phyloP scores from a whole-genome alignment of 78 protist genomes.

The Polysphondylium violaceum region DNA sequence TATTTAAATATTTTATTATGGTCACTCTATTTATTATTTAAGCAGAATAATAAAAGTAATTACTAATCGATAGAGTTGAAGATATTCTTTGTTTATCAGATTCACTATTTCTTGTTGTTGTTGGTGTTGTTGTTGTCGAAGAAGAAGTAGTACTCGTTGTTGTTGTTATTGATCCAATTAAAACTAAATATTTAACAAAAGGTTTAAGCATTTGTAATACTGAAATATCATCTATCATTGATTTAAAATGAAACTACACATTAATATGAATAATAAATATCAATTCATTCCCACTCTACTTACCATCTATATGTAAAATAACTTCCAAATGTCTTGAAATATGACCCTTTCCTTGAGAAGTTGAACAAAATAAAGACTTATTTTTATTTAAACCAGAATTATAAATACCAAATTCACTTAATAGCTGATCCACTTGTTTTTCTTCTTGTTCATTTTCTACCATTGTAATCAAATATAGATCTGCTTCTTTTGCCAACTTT shows the following conservation, averaged over 20 bases:
- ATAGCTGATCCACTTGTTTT: background rate
- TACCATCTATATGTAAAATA: constrained; percentile 38
- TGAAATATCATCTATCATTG: constrained; percentile 11
- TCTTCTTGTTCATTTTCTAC: constrained; percentile 37
- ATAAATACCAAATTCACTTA: constrained; percentile 38
- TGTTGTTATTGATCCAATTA: constrained; percentile 17
- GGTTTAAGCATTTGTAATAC: constrained; percentile 66
- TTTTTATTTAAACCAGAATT: constrained; percentile 71
- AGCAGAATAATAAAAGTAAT: constrained; percentile 53
- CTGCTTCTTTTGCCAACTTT: constrained; percentile 26
- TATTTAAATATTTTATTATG: background rate
- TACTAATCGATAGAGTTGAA: background rate
- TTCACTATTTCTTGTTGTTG: background rate
- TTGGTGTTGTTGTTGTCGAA: constrained; percentile 10
- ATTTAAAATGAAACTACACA: no score
- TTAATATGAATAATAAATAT: no score
- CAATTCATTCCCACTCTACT: no score
- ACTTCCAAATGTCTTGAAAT: constrained; percentile 57
- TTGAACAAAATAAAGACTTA: constrained; percentile 55
- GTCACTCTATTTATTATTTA: constrained; percentile 6
- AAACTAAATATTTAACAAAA: constrained; percentile 31
- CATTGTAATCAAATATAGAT: constrained; percentile 49
- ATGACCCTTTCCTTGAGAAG: constrained; percentile 76
- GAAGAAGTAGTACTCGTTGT: constrained; percentile 27
- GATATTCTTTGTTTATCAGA: constrained; percentile 8